Conservation (phyloP, 352 stramenopile species). For the Plasmopara viticola region DNA sequence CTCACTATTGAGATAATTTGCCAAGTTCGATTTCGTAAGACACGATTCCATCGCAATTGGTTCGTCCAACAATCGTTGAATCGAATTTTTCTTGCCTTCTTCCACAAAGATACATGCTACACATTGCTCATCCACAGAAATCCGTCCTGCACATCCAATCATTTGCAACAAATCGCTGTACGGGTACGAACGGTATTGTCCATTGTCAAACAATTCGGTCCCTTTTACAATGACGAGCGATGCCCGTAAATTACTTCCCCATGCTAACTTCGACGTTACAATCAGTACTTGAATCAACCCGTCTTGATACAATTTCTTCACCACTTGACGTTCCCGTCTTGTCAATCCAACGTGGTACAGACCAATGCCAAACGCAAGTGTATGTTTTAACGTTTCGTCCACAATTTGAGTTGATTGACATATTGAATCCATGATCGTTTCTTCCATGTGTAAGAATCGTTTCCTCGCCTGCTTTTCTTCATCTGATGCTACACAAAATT, state of each 20-base stretch:
- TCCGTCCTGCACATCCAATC: conserved; percentile 96
- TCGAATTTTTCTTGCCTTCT: conserved; percentile 98
- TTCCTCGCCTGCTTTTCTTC: conserved; percentile 87
- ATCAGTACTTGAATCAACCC: conserved; percentile 96
- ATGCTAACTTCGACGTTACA: conserved; percentile 90
- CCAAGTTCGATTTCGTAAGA: conserved; percentile 75
- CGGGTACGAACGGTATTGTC: conserved; percentile 96
- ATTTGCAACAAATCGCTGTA: conserved; percentile 99
- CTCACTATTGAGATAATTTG: conserved; percentile 96
- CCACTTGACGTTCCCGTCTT: conserved; percentile 89
- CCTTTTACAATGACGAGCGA: conserved; percentile 99
- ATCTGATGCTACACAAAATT: conserved; percentile 70
- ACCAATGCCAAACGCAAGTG: conserved; percentile 96
- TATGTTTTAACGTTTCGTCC: conserved; percentile 92
- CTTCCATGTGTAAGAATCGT: conserved; percentile 90
- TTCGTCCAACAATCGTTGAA: conserved; percentile 97
- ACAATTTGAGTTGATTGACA: conserved; percentile 74
- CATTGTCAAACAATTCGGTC: conserved; percentile 94
- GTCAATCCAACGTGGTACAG: conserved; percentile 94
- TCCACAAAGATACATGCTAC: conserved; percentile 96
- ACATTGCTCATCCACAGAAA: conserved; percentile 93
- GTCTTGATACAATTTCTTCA: conserved; percentile 94
- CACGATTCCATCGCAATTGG: conserved; percentile 97
- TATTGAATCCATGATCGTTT: conserved; percentile 85
- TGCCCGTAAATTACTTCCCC: conserved; percentile 95